Evolutionary conservation across 106 monocot species (phyloP).

Genomic region (Dioscorea alata): DNA sequence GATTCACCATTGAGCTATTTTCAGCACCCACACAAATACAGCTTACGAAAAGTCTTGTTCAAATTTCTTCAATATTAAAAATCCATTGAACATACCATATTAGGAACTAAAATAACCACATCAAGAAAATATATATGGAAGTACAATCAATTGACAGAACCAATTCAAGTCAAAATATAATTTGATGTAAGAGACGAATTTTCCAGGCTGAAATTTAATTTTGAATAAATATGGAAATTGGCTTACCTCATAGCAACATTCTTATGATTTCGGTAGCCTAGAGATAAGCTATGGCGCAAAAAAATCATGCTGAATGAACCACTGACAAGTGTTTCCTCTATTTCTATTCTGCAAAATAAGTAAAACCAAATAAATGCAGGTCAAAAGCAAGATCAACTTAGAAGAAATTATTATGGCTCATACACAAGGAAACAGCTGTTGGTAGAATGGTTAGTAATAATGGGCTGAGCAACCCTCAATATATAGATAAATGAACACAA

Average conservation of each 20-base stretch:
- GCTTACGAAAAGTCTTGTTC: no score
- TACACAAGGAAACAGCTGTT: slow-evolving; percentile 1
- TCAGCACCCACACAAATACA: no score
- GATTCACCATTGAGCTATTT: no score
- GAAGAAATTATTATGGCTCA: background rate
- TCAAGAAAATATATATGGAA: no score
- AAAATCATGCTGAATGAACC: slow-evolving; percentile 96
- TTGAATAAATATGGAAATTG: background rate
- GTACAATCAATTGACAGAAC: no score
- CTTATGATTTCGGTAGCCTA: slow-evolving; percentile 80
- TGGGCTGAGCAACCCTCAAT: background rate
- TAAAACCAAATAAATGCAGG: slow-evolving; percentile 3
- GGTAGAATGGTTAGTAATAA: no score
- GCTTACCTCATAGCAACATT: slow-evolving; percentile 81
- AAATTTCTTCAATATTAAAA: no score
- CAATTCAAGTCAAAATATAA: no score
- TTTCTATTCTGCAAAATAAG: slow-evolving; percentile 58
- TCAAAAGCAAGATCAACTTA: background rate
- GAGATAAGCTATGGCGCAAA: slow-evolving; percentile 77
- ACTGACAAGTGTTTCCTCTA: slow-evolving; percentile 74
- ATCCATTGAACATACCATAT: no score
- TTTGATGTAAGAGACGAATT: no score
- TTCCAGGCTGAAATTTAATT: no score
- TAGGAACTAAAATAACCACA: no score
- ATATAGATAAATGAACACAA: background rate